Evolutionary conservation across 2,329 filamentous ascomycete species (phyloP), one percentile per base, ranked within the genome.

Genomic region (Triangularia verruculosa): DNA sequence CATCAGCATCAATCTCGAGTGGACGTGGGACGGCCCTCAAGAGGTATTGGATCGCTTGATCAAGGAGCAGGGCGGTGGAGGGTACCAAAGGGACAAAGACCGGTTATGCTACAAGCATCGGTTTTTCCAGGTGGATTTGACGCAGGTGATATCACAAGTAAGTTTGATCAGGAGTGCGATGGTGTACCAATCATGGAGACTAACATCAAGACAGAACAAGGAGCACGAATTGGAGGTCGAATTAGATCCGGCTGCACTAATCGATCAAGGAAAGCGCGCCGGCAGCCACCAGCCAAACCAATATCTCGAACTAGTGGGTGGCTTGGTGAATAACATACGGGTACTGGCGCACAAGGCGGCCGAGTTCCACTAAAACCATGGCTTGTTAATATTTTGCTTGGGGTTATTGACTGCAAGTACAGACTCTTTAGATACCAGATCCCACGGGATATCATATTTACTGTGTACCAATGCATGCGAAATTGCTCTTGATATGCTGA

Each of bases 1-100:
- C 11, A 89, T 99, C 69, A 96, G 92, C 71, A 88, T 99, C 72
- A 98, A 97, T 73, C 84, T 99, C 1, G 96, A 99, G 85, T 93
- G 96, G 85, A 85, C 89, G 61, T 96, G 89, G 80, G 84, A 92
- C 3, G 92, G 93, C 1, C 72, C 90, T 0, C 81, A 87, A 3
- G 79, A 84, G 43, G 84, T 86, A 64, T 74, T 87, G 13, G 80
- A 85, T 69, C 72, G 75, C 24, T 62, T 77, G 59, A 71, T 74
- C 67, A 60, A 77, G 69, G 68, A 75, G 1, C 43, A 43, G 61
- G 68, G 80, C 72, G 71, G 79, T 72, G 71, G 72, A 27, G 75
- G 76, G 68, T 78, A 83, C 6, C 88, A 92, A 71, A 87, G 93
- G 6, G 88, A 86, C 70, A 99, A 99, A 76, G 93, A 99, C 76